phyloP scores from a whole-genome alignment of 129 eudicot genomes.

The Helianthus annuus region DNA sequence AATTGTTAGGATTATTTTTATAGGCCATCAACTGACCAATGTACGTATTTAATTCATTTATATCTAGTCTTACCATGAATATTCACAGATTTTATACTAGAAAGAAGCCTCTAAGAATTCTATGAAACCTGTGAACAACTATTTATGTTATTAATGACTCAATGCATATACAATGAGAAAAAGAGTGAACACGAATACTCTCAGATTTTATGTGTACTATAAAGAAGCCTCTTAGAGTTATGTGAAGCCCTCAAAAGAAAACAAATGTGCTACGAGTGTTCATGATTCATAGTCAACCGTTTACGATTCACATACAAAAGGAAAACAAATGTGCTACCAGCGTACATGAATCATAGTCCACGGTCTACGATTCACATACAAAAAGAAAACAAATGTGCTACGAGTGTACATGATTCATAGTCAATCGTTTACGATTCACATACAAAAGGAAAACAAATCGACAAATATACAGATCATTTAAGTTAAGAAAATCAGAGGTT shows the following conservation, averaged over 20 bases:
- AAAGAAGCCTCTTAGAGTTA: too few relatives aligned
- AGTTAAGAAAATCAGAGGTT: background rate
- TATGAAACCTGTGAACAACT: background rate
- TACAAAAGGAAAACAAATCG: background rate
- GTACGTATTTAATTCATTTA: too few relatives aligned
- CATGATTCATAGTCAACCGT: background rate
- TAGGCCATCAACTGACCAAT: too few relatives aligned
- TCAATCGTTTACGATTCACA: background rate
- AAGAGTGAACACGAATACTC: background rate
- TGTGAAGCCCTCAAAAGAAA: too few relatives aligned
- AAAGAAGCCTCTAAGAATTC: background rate
- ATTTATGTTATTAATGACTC: too few relatives aligned
- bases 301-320: background rate
- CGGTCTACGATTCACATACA: background rate
- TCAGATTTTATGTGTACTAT: background rate
- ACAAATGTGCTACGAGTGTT: background rate
- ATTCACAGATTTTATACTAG: background rate
- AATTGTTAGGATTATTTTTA: too few relatives aligned
- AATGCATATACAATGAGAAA: background rate
- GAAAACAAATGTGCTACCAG: background rate
- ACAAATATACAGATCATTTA: background rate
- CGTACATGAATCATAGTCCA: constrained; percentile 2
- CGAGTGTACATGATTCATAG: background rate
- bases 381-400: background rate
- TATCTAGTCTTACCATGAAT: background rate